Conservation (phyloP, 306 rosid species). For the Rosa rugosa region DNA sequence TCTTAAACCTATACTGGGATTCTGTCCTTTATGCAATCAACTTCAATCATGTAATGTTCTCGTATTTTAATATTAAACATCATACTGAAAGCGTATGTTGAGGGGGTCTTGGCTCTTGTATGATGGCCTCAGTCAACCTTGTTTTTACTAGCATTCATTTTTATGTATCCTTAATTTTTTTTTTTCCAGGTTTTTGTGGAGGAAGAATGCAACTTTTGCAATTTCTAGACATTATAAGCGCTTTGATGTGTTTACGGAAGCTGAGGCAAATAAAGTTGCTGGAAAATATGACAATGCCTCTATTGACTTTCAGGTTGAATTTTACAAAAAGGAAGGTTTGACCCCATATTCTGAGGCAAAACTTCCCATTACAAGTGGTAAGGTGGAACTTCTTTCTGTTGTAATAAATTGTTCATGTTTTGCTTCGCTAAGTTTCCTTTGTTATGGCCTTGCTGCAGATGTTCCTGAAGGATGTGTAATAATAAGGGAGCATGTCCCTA, state of each 20-base stretch:
- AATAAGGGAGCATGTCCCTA: slow-evolving; percentile 82
- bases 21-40: slow-evolving; percentile 12
- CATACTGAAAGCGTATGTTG: background rate
- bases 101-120: slow-evolving; percentile 12
- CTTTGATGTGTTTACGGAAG: slow-evolving; percentile 87
- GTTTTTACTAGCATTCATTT: background rate
- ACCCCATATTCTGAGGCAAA: slow-evolving; percentile 82
- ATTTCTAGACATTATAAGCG: slow-evolving; percentile 95
- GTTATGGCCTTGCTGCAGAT: slow-evolving; percentile 57
- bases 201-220: slow-evolving; percentile 89
- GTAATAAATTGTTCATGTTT: slow-evolving; percentile 6
- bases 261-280: slow-evolving; percentile 98
- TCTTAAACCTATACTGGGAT: background rate
- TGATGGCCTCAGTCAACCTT: slow-evolving; percentile 3
- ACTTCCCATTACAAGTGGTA: slow-evolving; percentile 93
- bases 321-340: slow-evolving; percentile 86
- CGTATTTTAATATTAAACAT: background rate
- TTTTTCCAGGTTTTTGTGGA: slow-evolving; percentile 84
- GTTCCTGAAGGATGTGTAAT: slow-evolving; percentile 98
- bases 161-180: slow-evolving; percentile 6
- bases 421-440: slow-evolving; percentile 20
- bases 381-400: slow-evolving; percentile 33
- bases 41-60: background rate
- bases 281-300: slow-evolving; percentile 80
- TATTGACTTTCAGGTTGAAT: slow-evolving; percentile 80